These are phyloP conservation scores for Macrophomina pseudophaseolina DNA, from an alignment of 2,329 filamentous ascomycete species.

Conservation along the genomic window DNA sequence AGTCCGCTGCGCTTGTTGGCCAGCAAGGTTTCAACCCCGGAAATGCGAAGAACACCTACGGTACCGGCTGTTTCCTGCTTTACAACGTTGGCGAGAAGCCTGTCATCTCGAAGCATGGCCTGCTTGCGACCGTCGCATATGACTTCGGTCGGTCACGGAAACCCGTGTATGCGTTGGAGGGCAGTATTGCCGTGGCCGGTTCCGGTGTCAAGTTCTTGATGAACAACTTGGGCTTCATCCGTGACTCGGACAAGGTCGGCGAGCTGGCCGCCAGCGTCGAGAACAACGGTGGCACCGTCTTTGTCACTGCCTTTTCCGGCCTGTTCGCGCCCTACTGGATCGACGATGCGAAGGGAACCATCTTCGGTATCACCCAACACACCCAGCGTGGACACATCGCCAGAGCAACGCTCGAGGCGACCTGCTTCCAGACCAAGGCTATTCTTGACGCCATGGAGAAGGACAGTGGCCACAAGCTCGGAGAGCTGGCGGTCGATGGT, in stretches of 20 bases:
- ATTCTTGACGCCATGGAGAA: slow-evolving; percentile 91
- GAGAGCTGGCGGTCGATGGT: slow-evolving; percentile 81
- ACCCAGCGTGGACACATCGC: slow-evolving; percentile 86
- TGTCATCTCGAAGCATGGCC: slow-evolving; percentile 80
- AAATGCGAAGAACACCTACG: slow-evolving; percentile 88
- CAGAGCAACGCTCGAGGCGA: slow-evolving; percentile 86
- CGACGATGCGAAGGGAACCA: slow-evolving; percentile 86
- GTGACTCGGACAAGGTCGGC: slow-evolving; percentile 66
- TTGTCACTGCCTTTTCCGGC: slow-evolving; percentile 90
- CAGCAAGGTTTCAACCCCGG: slow-evolving; percentile 84
- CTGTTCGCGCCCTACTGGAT: slow-evolving; percentile 96
- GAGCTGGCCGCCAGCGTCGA: slow-evolving; percentile 67
- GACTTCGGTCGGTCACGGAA: slow-evolving; percentile 72
- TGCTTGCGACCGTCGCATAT: slow-evolving; percentile 86
- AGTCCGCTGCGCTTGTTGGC: slow-evolving; percentile 83
- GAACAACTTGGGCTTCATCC: slow-evolving; percentile 69
- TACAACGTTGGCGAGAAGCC: slow-evolving; percentile 88
- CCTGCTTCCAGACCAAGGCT: slow-evolving; percentile 90
- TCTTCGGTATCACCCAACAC: slow-evolving; percentile 85
- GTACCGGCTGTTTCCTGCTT: slow-evolving; percentile 85
- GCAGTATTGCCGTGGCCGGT: slow-evolving; percentile 81
- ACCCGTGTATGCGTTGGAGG: slow-evolving; percentile 81
- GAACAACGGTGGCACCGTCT: slow-evolving; percentile 81
- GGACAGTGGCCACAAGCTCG: slow-evolving; percentile 77
- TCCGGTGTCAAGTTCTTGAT: slow-evolving; percentile 74